Evolutionary conservation across 2,329 filamentous ascomycete genomes (phyloP), one percentile per base, ranked within the genome.

Genomic region (Ceratocystis cubensis): DNA sequence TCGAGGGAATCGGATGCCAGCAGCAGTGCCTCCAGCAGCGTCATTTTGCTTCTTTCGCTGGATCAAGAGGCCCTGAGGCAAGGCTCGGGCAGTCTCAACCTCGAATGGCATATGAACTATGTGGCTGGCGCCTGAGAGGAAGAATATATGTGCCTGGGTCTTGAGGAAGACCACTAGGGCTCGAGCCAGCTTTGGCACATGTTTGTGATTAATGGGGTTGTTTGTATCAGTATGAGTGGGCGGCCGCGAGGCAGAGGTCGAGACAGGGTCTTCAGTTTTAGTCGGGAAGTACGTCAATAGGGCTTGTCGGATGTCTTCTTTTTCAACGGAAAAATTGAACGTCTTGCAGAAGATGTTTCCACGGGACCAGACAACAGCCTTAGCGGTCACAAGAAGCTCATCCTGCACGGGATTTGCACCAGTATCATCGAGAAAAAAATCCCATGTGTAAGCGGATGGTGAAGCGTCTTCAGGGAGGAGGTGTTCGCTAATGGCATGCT

Each of bases 41-140:
- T 48, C 66, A 8, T 77, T 74, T 67, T 79, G 80, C 53, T 86
- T 79, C 73, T 88, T 96, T 69, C 92, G 83, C 75, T 97, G 93
- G 66, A 99, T 84, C 22, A 99, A 82, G 63, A 97, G 81, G 30
- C 94, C 94, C 41, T 85, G 81, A 5, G 91, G 88, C 13, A 89
- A 89, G 45, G 93, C 85, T 74, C 92, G 90, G 37, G 89, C 91
- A 65, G 85, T 85, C 73, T 96, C 91, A 53, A 96, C 88, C 76
- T 97, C 92, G 73, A 99, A 99, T 1, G 93, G 93, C 73, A 99
- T 84, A 74, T 96, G 91, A 61, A 97, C 82, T 67, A 96, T 84
- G 80, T 99, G 89, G 73, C 84, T 94, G 44, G 90, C 87, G 22
- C 93, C 93, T 1, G 88, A 84, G 46, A 97, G 82, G 74, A 95